Evolutionary conservation across 1,284 basidiomycete species (phyloP).

Genomic region (Boletus sp.): DNA sequence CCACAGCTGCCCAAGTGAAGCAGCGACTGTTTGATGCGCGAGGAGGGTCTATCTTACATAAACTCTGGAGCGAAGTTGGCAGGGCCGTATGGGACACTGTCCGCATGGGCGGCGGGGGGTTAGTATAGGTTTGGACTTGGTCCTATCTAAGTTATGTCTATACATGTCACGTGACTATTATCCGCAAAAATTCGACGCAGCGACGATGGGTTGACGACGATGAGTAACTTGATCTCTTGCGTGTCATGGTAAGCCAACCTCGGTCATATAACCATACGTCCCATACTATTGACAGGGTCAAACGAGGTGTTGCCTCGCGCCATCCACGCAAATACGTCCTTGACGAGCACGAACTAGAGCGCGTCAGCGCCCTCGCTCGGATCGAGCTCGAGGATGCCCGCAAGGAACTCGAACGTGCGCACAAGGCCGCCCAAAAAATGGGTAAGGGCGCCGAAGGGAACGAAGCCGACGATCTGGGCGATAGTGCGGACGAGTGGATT

Average conservation of each 20-base stretch:
- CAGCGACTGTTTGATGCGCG: slow-evolving; percentile 50
- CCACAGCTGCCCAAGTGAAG: slow-evolving; percentile 61
- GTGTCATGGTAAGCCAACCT: slow-evolving; percentile 45
- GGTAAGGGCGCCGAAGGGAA: slow-evolving; percentile 60
- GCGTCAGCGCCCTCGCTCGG: slow-evolving; percentile 87
- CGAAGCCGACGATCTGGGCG: slow-evolving; percentile 63
- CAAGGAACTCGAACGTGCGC: slow-evolving; percentile 82
- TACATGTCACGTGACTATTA: slow-evolving; percentile 25
- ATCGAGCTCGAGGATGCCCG: slow-evolving; percentile 90
- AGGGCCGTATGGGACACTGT: slow-evolving; percentile 67
- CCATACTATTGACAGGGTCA: slow-evolving; percentile 63
- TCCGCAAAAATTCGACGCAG: slow-evolving; percentile 16
- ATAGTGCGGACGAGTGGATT: slow-evolving; percentile 63
- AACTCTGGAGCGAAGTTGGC: slow-evolving; percentile 58
- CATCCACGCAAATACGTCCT: slow-evolving; percentile 90
- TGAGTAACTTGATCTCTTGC: slow-evolving; percentile 76
- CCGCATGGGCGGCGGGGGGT: slow-evolving; percentile 74
- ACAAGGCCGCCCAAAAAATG: slow-evolving; percentile 77
- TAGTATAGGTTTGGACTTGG: slow-evolving; percentile 56
- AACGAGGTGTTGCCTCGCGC: slow-evolving; percentile 74
- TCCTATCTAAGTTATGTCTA: slow-evolving; percentile 18
- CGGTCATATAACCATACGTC: background rate
- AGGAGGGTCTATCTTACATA: slow-evolving; percentile 44
- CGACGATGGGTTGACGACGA: slow-evolving; percentile 32
- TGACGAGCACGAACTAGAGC: slow-evolving; percentile 88